Conservation (phyloP, 1,284 basidiomycete genomes). For the Moesziomyces sp. region DNA sequence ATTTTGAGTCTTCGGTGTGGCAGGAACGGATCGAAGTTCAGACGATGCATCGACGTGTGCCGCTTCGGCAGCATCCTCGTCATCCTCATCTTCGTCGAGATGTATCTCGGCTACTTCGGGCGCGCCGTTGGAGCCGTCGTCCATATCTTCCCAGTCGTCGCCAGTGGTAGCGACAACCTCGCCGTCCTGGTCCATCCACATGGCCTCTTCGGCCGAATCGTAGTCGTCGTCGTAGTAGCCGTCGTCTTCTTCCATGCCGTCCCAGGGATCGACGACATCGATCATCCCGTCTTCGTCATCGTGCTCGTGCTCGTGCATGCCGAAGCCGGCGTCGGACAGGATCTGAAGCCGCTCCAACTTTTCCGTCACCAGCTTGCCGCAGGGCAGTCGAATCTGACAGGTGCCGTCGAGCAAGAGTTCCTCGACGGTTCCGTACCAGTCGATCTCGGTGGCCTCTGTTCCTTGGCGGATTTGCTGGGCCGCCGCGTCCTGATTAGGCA, state of each 20-base stretch:
- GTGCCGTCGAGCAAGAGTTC: slow-evolving; percentile 68
- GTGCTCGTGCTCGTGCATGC: slow-evolving; percentile 40
- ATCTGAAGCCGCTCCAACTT: slow-evolving; percentile 52
- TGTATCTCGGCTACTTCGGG: slow-evolving; percentile 40
- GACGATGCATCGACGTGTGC: background rate
- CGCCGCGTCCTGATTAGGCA: background rate
- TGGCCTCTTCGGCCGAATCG: slow-evolving; percentile 20
- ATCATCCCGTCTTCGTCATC: slow-evolving; percentile 17
- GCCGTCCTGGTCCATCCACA: slow-evolving; percentile 55
- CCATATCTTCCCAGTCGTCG: slow-evolving; percentile 60
- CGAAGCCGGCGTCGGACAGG: slow-evolving; percentile 40
- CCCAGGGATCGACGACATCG: slow-evolving; percentile 21
- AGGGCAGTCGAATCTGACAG: slow-evolving; percentile 66
- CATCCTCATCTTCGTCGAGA: slow-evolving; percentile 13
- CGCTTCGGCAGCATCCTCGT: slow-evolving; percentile 8
- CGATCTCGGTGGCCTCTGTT: slow-evolving; percentile 51
- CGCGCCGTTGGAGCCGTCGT: slow-evolving; percentile 19
- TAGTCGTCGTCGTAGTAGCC: slow-evolving; percentile 23
- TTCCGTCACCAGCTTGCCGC: slow-evolving; percentile 55
- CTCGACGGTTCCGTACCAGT: slow-evolving; percentile 70
- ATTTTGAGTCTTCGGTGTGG: background rate
- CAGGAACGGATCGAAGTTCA: background rate
- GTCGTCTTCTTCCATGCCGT: slow-evolving; percentile 12
- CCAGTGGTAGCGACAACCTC: slow-evolving; percentile 47
- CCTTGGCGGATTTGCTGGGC: slow-evolving; percentile 12